Conservation (phyloP, 192 early-diverging fungal species). For the Fimicolochytrium jonesii region DNA sequence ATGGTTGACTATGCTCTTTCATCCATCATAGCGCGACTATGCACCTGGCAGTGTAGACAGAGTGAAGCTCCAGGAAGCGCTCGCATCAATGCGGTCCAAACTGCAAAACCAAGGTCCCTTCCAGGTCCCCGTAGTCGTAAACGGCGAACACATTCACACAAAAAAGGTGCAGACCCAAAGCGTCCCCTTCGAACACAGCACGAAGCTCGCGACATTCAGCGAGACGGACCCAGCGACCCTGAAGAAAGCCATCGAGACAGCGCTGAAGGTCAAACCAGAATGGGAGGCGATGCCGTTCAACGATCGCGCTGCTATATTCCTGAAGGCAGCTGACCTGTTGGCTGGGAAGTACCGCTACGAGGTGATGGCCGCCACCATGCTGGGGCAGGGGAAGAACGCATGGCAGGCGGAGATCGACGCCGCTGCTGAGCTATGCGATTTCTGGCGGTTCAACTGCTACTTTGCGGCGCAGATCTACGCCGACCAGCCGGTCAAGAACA, state of each 20-base stretch:
- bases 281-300: slow-evolving; percentile 94
- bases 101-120: slow-evolving; percentile 48
- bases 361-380: slow-evolving; percentile 83
- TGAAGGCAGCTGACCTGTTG: slow-evolving; percentile 95
- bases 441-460: slow-evolving; percentile 93
- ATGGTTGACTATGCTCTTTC: background rate
- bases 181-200: slow-evolving; percentile 79
- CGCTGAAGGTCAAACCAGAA: slow-evolving; percentile 72
- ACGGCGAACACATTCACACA: slow-evolving; percentile 68
- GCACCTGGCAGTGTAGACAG: slow-evolving; percentile 71
- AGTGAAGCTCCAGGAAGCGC: slow-evolving; percentile 66
- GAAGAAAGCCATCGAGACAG: slow-evolving; percentile 74
- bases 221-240: slow-evolving; percentile 59
- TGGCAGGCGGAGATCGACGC: slow-evolving; percentile 99
- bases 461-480: slow-evolving; percentile 89
- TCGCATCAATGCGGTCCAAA: slow-evolving; percentile 64
- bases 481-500: slow-evolving; percentile 88
- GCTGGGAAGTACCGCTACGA: slow-evolving; percentile 82
- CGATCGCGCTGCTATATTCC: slow-evolving; percentile 92
- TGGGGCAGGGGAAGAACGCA: slow-evolving; percentile 96
- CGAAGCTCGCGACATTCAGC: slow-evolving; percentile 77
- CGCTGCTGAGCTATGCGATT: slow-evolving; percentile 91
- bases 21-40: slow-evolving; percentile 54
- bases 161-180: slow-evolving; percentile 59
- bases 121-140: slow-evolving; percentile 79